Base-by-base conservation (phyloP, 768 basidiomycete species). In the Sporobolomyces pararoseus region DNA sequence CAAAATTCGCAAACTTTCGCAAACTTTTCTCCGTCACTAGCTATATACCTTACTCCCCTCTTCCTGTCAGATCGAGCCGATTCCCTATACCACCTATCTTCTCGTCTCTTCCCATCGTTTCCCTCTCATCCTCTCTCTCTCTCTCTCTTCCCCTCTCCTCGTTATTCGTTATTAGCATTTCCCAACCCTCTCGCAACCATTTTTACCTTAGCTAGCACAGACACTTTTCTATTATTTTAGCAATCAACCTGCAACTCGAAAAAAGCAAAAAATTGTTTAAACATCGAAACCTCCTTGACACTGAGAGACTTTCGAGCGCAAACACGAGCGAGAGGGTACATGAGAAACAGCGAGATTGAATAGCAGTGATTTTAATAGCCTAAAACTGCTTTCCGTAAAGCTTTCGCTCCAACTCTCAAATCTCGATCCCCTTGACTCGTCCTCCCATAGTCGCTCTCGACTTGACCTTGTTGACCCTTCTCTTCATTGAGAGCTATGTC, bases 311-410 rank as follows among this genome's bases (percentile, higher is more conserved):
- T n/a, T n/a, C n/a, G n/a, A n/a, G n/a, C n/a, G n/a, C n/a, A n/a
- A n/a, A n/a, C n/a, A n/a, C n/a, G n/a, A n/a, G n/a, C n/a, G n/a
- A n/a, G n/a, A n/a, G n/a, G n/a, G n/a, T n/a, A n/a, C n/a, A n/a
- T n/a, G n/a, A n/a, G n/a, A n/a, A n/a, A n/a, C n/a, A n/a, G n/a
- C n/a, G n/a, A n/a, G n/a, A n/a, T n/a, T n/a, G n/a, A n/a, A n/a
- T n/a, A n/a, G n/a, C n/a, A n/a, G n/a, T n/a, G n/a, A n/a, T 23
- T 47, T 21, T 46, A 73, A 29, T 71, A 72, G 9, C 75, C 75
- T 13, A 72, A 37, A 0, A 73, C 64, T 3, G 71, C 63, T 63
- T 63, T 51, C 34, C 71, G 50, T 31, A 72, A 25, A 21, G 61
- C 72, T 50, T 65, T 67, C 13, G 70, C 70, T 0, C 71, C 70